Conservation (phyloP, 305 asterid species). For the Fraxinus velutina region DNA sequence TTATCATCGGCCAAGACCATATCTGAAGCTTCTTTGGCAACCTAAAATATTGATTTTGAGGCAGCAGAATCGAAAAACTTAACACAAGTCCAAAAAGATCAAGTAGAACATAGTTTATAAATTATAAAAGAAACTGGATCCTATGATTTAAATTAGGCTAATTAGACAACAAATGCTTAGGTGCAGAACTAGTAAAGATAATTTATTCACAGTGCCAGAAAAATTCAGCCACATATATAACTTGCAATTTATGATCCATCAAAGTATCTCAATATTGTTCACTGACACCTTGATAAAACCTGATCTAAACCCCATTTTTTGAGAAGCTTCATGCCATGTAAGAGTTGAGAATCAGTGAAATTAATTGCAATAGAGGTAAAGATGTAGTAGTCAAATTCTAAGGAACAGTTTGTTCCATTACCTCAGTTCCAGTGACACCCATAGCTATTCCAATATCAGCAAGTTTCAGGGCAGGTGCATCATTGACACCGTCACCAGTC, state of each 20-base stretch:
- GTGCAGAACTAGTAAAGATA: not conserved
- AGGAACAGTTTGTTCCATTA: constrained; percentile 16
- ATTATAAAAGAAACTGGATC: not conserved
- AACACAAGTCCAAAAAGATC: not conserved
- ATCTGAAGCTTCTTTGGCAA: constrained; percentile 87
- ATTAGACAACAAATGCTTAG: not conserved
- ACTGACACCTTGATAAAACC: not conserved
- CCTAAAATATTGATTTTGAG: constrained; percentile 37
- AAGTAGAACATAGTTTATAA: not conserved
- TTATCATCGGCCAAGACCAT: constrained; percentile 97
- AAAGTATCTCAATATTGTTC: not conserved
- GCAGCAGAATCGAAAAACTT: not conserved
- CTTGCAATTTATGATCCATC: not conserved
- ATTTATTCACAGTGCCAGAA: not conserved
- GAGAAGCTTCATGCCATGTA: not conserved
- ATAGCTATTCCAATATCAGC: constrained; percentile 96
- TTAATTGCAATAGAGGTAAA: not conserved
- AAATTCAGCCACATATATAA: not conserved
- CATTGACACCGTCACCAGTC: constrained; percentile 98
- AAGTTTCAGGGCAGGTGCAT: constrained; percentile 92
- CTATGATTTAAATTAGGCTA: not conserved
- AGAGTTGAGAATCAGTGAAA: not conserved
- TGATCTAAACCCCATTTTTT: not conserved
- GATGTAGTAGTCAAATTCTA: not conserved
- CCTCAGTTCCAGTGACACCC: constrained; percentile 98